Evolutionary conservation across 169 alveolate species (phyloP), one percentile per base, ranked within the genome.

Genomic region (Plasmodium berghei): DNA sequence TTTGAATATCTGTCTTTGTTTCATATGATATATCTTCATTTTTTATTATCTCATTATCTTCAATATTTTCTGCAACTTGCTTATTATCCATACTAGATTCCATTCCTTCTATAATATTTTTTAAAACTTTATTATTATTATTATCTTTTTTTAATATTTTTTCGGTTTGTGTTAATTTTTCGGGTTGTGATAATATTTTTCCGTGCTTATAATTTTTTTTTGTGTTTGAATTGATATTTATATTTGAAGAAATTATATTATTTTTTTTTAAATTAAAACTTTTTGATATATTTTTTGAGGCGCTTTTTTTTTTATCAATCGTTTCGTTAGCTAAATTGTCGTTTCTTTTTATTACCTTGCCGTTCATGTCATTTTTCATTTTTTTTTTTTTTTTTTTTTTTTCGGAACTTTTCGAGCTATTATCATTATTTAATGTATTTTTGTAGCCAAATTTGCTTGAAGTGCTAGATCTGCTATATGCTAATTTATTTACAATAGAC

Each of bases 81-180:
- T 42, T 72, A 26, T 9, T 2, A 61, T 64, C 87, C 40, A 58
- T 59, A 24, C 22, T 45, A 12, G 40, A 49, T 67, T 77, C 62
- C 28, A 77, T 20, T 26, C 59, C 59, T 45, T 64, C 64, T 75
- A 63, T 62, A 46, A 75, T 63, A 5, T 18, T 28, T 18, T 46
- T 24, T 24, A 75, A 75, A 62, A 26, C 28, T 75, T 67, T 64
- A 18, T 20, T 62, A 42, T 55, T 67, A 63, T 63, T 75, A 20
- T 77, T 77, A 63, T 77, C 63, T 75, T 52, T 63, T 77, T 77
- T 66, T 77, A 55, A 18, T 12, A 28, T 26, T 64, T 77, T 77
- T 62, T 75, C 89, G 40, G 56, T 45, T 24, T 67, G 89, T 62
- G 77, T 26, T 63, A 55, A 18, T 18, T 75, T 75, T 62, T 77